Evolutionary conservation across 768 basidiomycete genomes (phyloP).

Genomic region (Hypholoma fasciculare): DNA sequence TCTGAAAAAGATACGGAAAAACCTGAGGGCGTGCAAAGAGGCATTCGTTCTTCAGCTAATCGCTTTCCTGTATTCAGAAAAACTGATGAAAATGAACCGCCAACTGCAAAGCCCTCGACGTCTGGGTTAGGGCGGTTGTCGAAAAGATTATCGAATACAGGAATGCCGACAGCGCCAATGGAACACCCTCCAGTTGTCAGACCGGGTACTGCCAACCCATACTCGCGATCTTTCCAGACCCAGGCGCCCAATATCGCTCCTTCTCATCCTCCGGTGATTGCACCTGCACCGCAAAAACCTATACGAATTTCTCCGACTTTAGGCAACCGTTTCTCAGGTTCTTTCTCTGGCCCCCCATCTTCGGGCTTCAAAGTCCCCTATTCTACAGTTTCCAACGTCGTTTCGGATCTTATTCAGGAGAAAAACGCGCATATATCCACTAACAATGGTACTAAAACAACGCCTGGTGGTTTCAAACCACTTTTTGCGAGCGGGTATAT

Average conservation of each 20-base stretch:
- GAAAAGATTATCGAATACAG: conserved; percentile 8
- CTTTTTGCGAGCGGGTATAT: neutral
- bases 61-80: too few species aligned
- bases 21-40: too few species aligned
- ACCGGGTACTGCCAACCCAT: conserved; percentile 31
- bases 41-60: too few species aligned
- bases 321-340: conserved; percentile 13
- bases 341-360: conserved; percentile 15
- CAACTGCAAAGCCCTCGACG: neutral
- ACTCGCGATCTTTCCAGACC: conserved; percentile 6
- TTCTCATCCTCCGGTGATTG: conserved; percentile 8
- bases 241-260: neutral
- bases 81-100: too few species aligned
- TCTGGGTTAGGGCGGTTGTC: conserved; percentile 13
- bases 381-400: conserved; percentile 7
- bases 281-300: conserved; percentile 25
- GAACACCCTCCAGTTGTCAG: conserved; percentile 6
- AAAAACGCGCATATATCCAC: conserved; percentile 31
- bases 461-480: neutral
- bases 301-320: conserved; percentile 18
- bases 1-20: too few species aligned
- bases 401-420: conserved; percentile 4
- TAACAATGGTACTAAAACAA: neutral
- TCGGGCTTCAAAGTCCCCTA: conserved; percentile 19
- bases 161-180: conserved; percentile 5